Evolutionary conservation across 164 flowering plant species (phyloP), one percentile per base, ranked within the genome.

Genomic region (Nymphaea thermarum): DNA sequence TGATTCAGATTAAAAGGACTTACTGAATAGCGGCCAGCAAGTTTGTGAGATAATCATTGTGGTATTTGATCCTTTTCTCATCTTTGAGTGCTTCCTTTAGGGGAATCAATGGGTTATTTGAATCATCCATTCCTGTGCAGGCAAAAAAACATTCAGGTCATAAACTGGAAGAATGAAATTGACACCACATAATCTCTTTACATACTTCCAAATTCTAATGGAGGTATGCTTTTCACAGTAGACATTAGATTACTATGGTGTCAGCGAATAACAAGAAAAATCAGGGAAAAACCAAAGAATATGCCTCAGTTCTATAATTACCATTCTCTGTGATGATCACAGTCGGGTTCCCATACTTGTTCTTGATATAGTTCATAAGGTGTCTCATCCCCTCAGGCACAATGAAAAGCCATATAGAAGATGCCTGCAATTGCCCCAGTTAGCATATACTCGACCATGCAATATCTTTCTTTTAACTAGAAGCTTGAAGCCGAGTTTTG

Each of bases 321-420:
- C 96, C 96, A 77, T 90, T 90, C 81, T 93, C 97, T 25, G 98
- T 91, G 76, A 93, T 88, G 43, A 88, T 71, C 68, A 89, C 87
- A 0, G 70, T 72, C 47, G 96, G 97, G 63, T 94, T 91, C 43
- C 95, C 92, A 76, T 94, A 94, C 75, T 82, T 87, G 0, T 78
- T 53, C 77, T 80, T 94, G 80, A 91, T 83, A 81, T 94, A 86
- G 73, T 88, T 91, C 95, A 91, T 87, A 47, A 88, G 77, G 72
- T 83, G 85, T 86, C 93, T 83, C 61, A 94, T 84, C 53, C 97
- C 91, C 3, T 43, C 72, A 65, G 98, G 98, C 12, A 91, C 96
- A 61, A 89, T 88, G 79, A 87, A 94, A 71, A 94, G 71, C 98
- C 97, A 91, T 75, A 87, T 79, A 3, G 97, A 85, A 73, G 82